Evolutionary conservation across 2,329 filamentous ascomycete genomes (phyloP), one percentile per base, ranked within the genome.

Genomic region (Verticillium alfalfae): DNA sequence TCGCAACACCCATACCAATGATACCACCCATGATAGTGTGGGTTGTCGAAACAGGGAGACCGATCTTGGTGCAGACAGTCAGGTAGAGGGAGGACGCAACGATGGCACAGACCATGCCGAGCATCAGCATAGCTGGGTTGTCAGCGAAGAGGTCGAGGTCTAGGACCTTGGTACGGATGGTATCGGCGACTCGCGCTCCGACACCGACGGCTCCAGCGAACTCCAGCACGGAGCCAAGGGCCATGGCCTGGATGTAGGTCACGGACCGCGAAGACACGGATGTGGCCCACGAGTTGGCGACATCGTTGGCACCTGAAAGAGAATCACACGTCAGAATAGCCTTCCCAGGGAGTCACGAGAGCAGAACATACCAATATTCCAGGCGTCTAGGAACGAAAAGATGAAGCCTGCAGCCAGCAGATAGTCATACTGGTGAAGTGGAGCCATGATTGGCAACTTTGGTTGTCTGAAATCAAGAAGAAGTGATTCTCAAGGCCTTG

Each of bases 311-410:
- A 60, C 67, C 67, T 67, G 31, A 3, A 13, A 4, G 7, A 2
- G 8, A 13, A 37, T 37, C 9, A 36, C 5, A n/a, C 10, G 34
- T 34, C 3, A 15, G 34, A 34, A 38, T 6, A 26, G 34, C 22
- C 6, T 1, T 12, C 12, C 10, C 12, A 34, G 31, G 12, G 9
- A 12, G 22, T 1, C 38, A 37, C 36, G 36, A 41, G 56, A 34
- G 15, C 7, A 39, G 13, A 37, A 13, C 73, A 63, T 72, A 79
- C 84, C 85, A 66, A 87, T 88, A 70, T 88, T 88, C 83, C 84
- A 89, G 60, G 85, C 85, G 71, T 88, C 86, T 49, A 89, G 81
- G 70, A 86, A 84, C 63, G 86, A 84, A 72, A 89, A 89, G 63
- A 88, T 80, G 60, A 83, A 85, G 73, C 83, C 85, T 60, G 88